Percentiles rank a stretch among this genome's conserved stretches.
These are phyloP conservation scores for Chalaropsis ovoidea DNA, from an alignment of 2,329 filamentous ascomycete genomes.

Conservation along the genomic window DNA sequence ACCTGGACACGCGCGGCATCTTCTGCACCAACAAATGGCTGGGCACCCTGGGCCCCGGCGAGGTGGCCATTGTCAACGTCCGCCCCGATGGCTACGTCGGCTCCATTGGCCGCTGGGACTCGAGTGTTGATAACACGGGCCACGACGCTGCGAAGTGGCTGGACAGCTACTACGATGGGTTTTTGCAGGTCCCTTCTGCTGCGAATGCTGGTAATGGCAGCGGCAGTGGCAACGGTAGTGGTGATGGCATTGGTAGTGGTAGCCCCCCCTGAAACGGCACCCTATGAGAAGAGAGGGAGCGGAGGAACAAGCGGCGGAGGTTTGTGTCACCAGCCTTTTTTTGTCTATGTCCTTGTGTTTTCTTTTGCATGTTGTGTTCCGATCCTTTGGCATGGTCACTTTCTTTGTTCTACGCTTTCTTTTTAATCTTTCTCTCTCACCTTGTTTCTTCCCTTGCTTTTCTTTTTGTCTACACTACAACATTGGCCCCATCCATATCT, in stretches of 20 bases:
- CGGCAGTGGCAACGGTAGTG: neutral
- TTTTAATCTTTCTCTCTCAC: constrained; percentile 9
- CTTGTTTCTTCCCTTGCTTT: neutral
- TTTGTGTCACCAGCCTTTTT: constrained; percentile 12
- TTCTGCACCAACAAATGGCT: constrained; percentile 61
- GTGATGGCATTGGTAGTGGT: neutral
- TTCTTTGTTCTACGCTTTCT: neutral
- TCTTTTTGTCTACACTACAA: neutral
- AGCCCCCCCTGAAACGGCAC: neutral
- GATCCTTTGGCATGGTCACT: constrained; percentile 6
- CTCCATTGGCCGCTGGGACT: constrained; percentile 47
- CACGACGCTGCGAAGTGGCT: constrained; percentile 46
- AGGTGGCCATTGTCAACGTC: constrained; percentile 57
- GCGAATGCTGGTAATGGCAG: neutral
- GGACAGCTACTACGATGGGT: constrained; percentile 45
- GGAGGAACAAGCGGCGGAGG: neutral
- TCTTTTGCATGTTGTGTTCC: constrained; percentile 3
- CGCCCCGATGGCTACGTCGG: constrained; percentile 67
- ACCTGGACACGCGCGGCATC: constrained; percentile 43
- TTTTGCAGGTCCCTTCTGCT: constrained; percentile 41
- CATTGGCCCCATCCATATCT: neutral
- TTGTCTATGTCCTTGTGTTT: constrained; percentile 1
- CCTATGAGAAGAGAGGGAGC: neutral
- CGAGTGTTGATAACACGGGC: constrained; percentile 42
- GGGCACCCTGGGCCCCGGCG: constrained; percentile 44